phyloP scores from a whole-genome alignment of 495 filamentous ascomycete species.

The Aspergillus biplanus region DNA sequence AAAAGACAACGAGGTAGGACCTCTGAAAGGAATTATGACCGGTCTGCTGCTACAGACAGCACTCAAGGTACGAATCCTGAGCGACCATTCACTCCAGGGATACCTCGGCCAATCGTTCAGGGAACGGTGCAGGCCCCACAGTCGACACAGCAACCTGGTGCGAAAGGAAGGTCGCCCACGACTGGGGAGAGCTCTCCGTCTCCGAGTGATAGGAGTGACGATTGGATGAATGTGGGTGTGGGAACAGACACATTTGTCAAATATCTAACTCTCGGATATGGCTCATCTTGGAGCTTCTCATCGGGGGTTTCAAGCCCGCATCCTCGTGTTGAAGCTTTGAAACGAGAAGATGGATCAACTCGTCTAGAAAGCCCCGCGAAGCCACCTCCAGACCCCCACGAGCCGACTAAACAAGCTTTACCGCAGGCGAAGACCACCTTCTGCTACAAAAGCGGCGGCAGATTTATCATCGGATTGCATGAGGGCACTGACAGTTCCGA shows the following conservation, averaged over 20 bases:
- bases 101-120: conserved; percentile 49
- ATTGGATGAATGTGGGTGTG: conserved; percentile 35
- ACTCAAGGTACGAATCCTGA: conserved; percentile 30
- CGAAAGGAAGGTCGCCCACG: conserved; percentile 17
- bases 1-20: conserved; percentile 29
- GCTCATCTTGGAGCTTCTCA: conserved; percentile 59
- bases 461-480: conserved; percentile 72
- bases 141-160: conserved; percentile 23
- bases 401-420: neutral
- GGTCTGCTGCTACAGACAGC: conserved; percentile 8
- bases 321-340: conserved; percentile 28
- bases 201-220: conserved; percentile 27
- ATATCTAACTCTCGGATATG: conserved; percentile 65
- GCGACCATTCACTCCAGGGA: conserved; percentile 40
- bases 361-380: conserved; percentile 8
- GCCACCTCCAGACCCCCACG: conserved; percentile 6
- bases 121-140: conserved; percentile 32
- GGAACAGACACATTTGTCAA: conserved; percentile 57
- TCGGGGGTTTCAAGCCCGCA: conserved; percentile 32
- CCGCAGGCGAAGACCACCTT: conserved; percentile 2
- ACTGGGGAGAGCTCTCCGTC: conserved; percentile 25
- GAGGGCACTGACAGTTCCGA: conserved; percentile 58
- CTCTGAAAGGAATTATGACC: conserved; percentile 11
- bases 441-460: conserved; percentile 43
- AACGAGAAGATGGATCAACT: conserved; percentile 19